Conservation (phyloP, 2,329 filamentous ascomycete genomes). For the Paecilomyces fulvus region DNA sequence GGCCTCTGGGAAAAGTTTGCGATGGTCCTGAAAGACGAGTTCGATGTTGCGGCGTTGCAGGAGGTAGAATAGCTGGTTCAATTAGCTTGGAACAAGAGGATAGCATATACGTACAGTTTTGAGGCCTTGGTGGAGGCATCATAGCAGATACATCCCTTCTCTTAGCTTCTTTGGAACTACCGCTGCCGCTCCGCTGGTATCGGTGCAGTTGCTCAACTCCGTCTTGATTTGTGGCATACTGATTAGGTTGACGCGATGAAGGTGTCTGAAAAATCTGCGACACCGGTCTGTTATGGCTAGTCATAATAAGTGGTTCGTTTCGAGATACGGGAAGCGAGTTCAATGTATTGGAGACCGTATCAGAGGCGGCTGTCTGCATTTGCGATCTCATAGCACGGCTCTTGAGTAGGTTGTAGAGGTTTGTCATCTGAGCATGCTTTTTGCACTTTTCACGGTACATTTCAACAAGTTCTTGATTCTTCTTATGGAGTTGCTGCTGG, state of each 20-base stretch:
- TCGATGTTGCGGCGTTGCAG: conserved; percentile 6
- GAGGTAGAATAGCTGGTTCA: neutral
- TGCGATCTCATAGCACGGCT: conserved; percentile 46
- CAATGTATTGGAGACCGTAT: conserved; percentile 42
- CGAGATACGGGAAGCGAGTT: conserved; percentile 22
- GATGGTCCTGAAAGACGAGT: conserved; percentile 7
- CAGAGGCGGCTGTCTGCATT: conserved; percentile 47
- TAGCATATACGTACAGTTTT: conserved; percentile 14
- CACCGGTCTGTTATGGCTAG: conserved; percentile 7
- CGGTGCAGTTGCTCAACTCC: conserved; percentile 30
- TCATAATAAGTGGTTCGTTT: conserved; percentile 8
- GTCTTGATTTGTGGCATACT: conserved; percentile 14
- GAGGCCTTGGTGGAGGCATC: conserved; percentile 24
- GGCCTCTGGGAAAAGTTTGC: neutral
- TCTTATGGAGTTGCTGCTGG: conserved; percentile 55
- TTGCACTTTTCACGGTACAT: conserved; percentile 62
- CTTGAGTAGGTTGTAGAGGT: conserved; percentile 50
- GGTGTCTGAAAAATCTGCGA: conserved; percentile 18
- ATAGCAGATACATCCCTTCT: conserved; percentile 11
- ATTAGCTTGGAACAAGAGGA: neutral
- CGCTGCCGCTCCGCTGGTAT: conserved; percentile 32
- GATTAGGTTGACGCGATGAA: conserved; percentile 12
- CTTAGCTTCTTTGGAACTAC: conserved; percentile 23
- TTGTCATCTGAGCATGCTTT: conserved; percentile 60
- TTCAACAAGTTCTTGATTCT: conserved; percentile 62